Percentiles rank a stretch among this genome's conserved stretches.
These are phyloP conservation scores for Amanita rimosa DNA, from an alignment of 768 basidiomycete species.

Conservation along the genomic window DNA sequence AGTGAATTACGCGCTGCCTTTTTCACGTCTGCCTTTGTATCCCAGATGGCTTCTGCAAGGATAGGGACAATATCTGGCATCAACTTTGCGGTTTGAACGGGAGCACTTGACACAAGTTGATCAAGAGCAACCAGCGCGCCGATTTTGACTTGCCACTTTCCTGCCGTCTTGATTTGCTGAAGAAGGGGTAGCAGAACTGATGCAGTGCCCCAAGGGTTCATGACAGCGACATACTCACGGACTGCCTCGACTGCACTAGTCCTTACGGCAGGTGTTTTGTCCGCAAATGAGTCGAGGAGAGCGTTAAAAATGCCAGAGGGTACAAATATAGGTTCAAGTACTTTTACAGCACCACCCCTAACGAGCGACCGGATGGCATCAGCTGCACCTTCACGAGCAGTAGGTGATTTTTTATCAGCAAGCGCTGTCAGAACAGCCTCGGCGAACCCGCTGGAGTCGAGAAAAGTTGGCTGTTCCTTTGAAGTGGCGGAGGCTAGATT, in stretches of 20 bases:
- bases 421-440: conserved; percentile 77
- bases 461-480: conserved; percentile 76
- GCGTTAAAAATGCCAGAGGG: conserved; percentile 77
- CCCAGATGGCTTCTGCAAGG: conserved; percentile 95
- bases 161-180: conserved; percentile 87
- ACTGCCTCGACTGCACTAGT: conserved; percentile 80
- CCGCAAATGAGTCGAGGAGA: conserved; percentile 87
- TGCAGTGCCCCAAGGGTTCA: conserved; percentile 84
- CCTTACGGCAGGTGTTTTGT: conserved; percentile 86
- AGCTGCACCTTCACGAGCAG: conserved; percentile 83
- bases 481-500: conserved; percentile 62
- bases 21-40: conserved; percentile 98
- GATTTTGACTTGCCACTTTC: conserved; percentile 96
- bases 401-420: conserved; percentile 90
- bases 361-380: conserved; percentile 55
- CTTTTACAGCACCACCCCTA: conserved; percentile 60
- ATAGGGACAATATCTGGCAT: conserved; percentile 94
- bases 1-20: conserved; percentile 93
- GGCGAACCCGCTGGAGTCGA: conserved; percentile 57
- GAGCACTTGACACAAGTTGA: conserved; percentile 77
- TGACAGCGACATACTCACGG: conserved; percentile 56
- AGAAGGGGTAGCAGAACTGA: conserved; percentile 83
- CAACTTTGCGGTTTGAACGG: conserved; percentile 73
- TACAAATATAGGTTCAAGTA: conserved; percentile 84
- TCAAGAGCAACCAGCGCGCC: conserved; percentile 75